Percentiles rank a stretch among this genome's conserved stretches.
Conservation (phyloP, 768 basidiomycete species). For the Piloderma croceum region DNA sequence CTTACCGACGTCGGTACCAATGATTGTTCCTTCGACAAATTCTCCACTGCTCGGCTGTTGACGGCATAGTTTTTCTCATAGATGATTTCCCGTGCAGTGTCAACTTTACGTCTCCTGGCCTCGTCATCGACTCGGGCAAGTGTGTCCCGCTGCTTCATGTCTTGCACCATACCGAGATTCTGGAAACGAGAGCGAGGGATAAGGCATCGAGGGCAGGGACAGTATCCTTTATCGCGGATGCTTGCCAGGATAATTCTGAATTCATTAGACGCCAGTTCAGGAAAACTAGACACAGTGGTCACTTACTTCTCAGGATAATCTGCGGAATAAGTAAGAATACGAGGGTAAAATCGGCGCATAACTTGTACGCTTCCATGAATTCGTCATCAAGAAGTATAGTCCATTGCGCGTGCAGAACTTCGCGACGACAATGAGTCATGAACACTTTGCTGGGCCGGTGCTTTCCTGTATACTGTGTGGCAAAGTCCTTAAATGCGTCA, state of each 20-base stretch:
- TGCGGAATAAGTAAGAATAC: slow-evolving; percentile 31
- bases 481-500: slow-evolving; percentile 24
- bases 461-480: slow-evolving; percentile 7
- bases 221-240: slow-evolving; percentile 33
- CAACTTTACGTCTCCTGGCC: slow-evolving; percentile 6
- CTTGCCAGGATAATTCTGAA: slow-evolving; percentile 30
- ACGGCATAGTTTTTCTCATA: slow-evolving; percentile 24
- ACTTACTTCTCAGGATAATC: slow-evolving; percentile 40
- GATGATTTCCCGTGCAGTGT: slow-evolving; percentile 17
- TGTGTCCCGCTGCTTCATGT: slow-evolving; percentile 10
- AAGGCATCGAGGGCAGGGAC: slow-evolving; percentile 36
- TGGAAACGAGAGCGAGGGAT: slow-evolving; percentile 24
- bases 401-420: slow-evolving; percentile 29
- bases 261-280: neutral
- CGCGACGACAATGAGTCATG: slow-evolving; percentile 26
- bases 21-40: slow-evolving; percentile 21
- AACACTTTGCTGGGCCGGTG: slow-evolving; percentile 11
- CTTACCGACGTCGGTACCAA: slow-evolving; percentile 27
- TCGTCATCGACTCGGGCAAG: slow-evolving; percentile 11
- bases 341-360: slow-evolving; percentile 25
- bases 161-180: slow-evolving; percentile 22
- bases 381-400: slow-evolving; percentile 26
- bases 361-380: slow-evolving; percentile 29
- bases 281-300: slow-evolving; percentile 20
- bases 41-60: slow-evolving; percentile 20